Base-by-base conservation (phyloP, 345 rosid species). In the Populus euphratica region DNA sequence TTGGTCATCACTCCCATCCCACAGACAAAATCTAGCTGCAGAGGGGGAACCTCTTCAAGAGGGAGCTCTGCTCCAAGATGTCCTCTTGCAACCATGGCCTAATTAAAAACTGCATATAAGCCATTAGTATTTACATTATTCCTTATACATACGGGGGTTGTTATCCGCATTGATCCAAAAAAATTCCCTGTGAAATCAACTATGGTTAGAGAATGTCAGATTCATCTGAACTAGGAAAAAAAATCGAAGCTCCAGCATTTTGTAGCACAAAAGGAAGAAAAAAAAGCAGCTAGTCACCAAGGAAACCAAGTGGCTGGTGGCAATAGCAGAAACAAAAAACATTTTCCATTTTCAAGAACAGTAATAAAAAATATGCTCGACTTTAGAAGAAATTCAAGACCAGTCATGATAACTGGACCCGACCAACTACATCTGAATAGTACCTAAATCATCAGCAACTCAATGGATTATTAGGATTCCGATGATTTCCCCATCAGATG, bases 401-500 rank as follows among this genome's bases (percentile, higher is more conserved):
- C 23, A 71, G 71, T 21, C 14, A 50, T 25, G 16, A 82, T 27
- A 44, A 67, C 27, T n/a, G 47, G 27, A 49, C 33, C 61, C 47
- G 10, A 8, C 20, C 0, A 50, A 18, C 63, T 14, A 36, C 49
- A 23, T 49, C 39, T 56, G 69, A 35, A 65, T 20, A 74, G 23
- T 29, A 41, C 71, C 44, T 64, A 68, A 77, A 71, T 41, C 65
- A 38, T 68, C 41, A 76, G 65, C 72, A 75, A 16, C 73, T 52
- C 64, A 77, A 79, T 70, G 27, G 61, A 77, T 29, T 49, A 5
- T 33, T 29, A 75, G 68, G 80, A 79, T 76, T 63, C 11, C 54
- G 84, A 72, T 78, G 41, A 73, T 89, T 75, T 93, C 99, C 97
- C 98, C 99, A 81, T 93, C 99, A 50, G 99, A 93, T 81, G 98